phyloP scores from a whole-genome alignment of 805 yeast species.

The Teunomyces cretensis region DNA sequence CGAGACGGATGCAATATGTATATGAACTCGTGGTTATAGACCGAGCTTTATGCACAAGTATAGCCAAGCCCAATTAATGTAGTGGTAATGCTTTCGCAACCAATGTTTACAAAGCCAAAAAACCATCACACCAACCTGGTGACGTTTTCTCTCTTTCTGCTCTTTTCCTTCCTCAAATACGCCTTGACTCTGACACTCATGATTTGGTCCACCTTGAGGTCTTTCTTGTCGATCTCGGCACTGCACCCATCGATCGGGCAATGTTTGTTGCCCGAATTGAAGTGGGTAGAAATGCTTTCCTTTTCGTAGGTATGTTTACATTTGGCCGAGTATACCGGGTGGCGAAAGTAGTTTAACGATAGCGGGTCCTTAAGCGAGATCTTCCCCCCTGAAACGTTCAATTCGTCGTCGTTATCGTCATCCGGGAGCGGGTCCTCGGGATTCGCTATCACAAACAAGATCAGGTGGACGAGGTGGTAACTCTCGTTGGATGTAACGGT shows the following conservation, averaged over 20 bases:
- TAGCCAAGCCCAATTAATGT: too few relatives aligned
- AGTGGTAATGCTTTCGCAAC: not conserved
- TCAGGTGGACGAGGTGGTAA: constrained; percentile 36
- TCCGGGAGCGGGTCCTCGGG: constrained; percentile 67
- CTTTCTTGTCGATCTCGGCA: constrained; percentile 28
- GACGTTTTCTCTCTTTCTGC: constrained; percentile 7
- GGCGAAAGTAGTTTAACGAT: constrained; percentile 48
- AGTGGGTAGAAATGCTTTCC: constrained; percentile 38
- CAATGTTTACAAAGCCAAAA: not conserved
- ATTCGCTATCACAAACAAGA: constrained; percentile 49
- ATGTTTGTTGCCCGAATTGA: constrained; percentile 15
- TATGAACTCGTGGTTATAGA: too few relatives aligned
- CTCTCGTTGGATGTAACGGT: constrained; percentile 5
- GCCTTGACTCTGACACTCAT: constrained; percentile 57
- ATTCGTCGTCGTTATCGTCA: constrained; percentile 53
- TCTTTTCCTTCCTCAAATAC: constrained; percentile 19
- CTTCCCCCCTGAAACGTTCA: constrained; percentile 68
- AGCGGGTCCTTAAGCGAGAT: constrained; percentile 71
- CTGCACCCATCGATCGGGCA: constrained; percentile 68
- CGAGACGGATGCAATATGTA: too few relatives aligned
- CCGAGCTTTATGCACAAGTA: too few relatives aligned
- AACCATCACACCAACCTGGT: constrained; percentile 8
- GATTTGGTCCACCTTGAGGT: constrained; percentile 47
- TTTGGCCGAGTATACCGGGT: constrained; percentile 53
- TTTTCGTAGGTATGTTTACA: constrained; percentile 68